phyloP scores from a whole-genome alignment of 2,329 filamentous ascomycete genomes.

The Colletotrichum truncatum region DNA sequence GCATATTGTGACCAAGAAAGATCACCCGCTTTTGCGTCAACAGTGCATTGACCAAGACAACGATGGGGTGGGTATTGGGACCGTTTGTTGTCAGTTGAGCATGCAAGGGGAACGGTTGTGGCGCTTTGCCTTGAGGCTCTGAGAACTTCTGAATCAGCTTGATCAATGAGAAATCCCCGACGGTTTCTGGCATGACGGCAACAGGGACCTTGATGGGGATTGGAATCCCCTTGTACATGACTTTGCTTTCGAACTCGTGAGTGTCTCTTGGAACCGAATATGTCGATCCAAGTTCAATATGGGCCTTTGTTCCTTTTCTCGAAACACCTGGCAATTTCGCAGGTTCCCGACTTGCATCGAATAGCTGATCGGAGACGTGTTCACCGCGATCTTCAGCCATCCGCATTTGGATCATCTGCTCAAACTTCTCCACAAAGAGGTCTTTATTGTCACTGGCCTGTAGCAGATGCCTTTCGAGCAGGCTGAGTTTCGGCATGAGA shows the following conservation, averaged over 20 bases:
- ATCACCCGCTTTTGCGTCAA: constrained; percentile 96
- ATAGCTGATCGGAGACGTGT: constrained; percentile 49
- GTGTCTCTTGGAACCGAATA: constrained; percentile 91
- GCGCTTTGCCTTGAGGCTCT: constrained; percentile 80
- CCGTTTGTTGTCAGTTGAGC: constrained; percentile 94
- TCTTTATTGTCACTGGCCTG: constrained; percentile 94
- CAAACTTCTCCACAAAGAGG: constrained; percentile 97
- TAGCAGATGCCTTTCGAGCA: constrained; percentile 85
- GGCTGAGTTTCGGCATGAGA: constrained; percentile 85
- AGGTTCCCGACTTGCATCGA: constrained; percentile 59
- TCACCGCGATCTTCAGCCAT: constrained; percentile 71
- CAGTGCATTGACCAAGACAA: constrained; percentile 92
- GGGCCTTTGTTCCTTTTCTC: constrained; percentile 69
- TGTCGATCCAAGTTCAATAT: constrained; percentile 64
- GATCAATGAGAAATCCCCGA: constrained; percentile 96
- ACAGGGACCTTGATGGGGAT: constrained; percentile 97
- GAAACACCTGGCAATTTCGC: constrained; percentile 60
- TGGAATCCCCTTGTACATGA: constrained; percentile 95
- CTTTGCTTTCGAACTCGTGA: constrained; percentile 95
- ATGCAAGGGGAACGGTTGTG: constrained; percentile 86
- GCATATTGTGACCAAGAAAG: constrained; percentile 93
- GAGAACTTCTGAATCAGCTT: constrained; percentile 97
- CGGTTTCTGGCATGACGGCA: constrained; percentile 91
- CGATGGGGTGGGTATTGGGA: constrained; percentile 89
- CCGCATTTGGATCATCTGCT: constrained; percentile 88